Base-by-base conservation (phyloP, 805 yeast genomes). In the Saturnispora serradocipensis region DNA sequence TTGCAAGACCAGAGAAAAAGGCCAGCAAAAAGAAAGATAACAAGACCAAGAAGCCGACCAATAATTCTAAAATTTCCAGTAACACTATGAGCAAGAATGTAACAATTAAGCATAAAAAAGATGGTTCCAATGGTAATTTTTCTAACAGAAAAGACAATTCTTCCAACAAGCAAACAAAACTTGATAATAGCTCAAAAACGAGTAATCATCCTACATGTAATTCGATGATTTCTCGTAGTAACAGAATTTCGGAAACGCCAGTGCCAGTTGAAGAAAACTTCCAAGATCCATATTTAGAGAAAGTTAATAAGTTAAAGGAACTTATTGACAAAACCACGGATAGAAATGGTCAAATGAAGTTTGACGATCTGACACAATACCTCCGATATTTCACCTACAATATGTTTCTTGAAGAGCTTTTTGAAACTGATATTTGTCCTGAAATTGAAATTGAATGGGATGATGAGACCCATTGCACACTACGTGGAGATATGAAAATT, bases 401-500 rank as follows among this genome's bases (percentile, higher is more conserved):
- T 49, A 62, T 84, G 51, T 82, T 80, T 53, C 68, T 81, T 42
- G 90, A 84, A 61, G 86, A 84, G 58, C 73, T 76, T 49, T 66
- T 72, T 25, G 76, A 73, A 27, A 69, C 71, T 16, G 71, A 72
- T 8, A 73, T 78, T 47, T 64, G 74, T 38, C 68, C 73, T 0
- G 76, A 77, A 49, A 73, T 80, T 56, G 65, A 71, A 8, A 67
- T 82, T 43, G 55, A 56, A 18, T 61, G 65, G 35, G 36, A 42
- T 16, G 28, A 42, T 25, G 69, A 72, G 7, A 24, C 20, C 5
- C 67, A 71, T 53, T 72, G 72, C 56, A 72, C 74, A 51, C 62
- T 76, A 18, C 67, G 64, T 3, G 66, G 79, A n/a, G 67, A 69
- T 28, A 61, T 70, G 49, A 70, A 75, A 10, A 78, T 73, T 10